A percentile compares a stretch with the other conserved stretches of the same genome.
Evolutionary conservation across 345 rosid species (phyloP).

Genomic region (Mercurialis annua): DNA sequence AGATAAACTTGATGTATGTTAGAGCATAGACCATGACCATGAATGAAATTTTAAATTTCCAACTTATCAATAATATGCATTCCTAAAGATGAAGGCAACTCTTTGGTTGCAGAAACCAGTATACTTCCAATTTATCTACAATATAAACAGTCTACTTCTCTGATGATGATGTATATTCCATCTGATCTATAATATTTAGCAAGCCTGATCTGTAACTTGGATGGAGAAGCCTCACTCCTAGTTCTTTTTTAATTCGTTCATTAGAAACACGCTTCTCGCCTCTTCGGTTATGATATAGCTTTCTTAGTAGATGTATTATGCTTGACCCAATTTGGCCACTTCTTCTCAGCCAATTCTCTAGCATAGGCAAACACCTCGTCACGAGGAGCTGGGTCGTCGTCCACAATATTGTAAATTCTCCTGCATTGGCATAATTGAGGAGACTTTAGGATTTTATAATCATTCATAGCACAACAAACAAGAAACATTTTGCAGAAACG

Average conservation of each 20-base stretch:
- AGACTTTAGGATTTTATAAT: background rate
- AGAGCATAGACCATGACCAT: too few species aligned
- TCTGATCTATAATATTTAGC: constrained; percentile 56
- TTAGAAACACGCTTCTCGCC: constrained; percentile 72
- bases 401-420: constrained; percentile 73
- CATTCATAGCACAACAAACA: background rate
- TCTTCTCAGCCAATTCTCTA: constrained; percentile 48
- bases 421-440: constrained; percentile 35
- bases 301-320: constrained; percentile 26
- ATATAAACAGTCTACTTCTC: background rate
- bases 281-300: constrained; percentile 27
- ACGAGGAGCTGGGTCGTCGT: constrained; percentile 76
- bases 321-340: constrained; percentile 45
- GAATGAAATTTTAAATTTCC: too few species aligned
- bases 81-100: too few species aligned
- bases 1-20: background rate
- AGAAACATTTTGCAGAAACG: background rate
- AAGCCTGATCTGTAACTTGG: constrained; percentile 72
- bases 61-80: too few species aligned
- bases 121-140: too few species aligned
- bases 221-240: constrained; percentile 56
- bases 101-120: too few species aligned
- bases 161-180: constrained; percentile 34
- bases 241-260: constrained; percentile 51
- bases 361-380: constrained; percentile 76